Percentiles rank a stretch among this genome's conserved stretches.
phyloP scores from a whole-genome alignment of 306 rosid species.

The Acacia melanoxylon region DNA sequence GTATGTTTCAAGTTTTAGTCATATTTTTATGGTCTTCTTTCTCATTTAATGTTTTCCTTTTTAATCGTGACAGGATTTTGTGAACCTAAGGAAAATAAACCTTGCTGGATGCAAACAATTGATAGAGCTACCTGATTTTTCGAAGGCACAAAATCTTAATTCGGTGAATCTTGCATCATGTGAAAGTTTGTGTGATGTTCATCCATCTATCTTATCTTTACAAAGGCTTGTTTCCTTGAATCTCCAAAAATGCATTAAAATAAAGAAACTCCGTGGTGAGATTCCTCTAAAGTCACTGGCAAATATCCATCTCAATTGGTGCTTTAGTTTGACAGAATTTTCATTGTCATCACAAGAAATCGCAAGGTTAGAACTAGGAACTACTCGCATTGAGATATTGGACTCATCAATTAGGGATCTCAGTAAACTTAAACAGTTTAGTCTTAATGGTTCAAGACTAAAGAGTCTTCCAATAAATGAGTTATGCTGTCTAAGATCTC shows the following conservation, averaged over 20 bases:
- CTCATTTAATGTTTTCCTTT: background rate
- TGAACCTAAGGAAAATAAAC: background rate
- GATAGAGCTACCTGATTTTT: constrained; percentile 23
- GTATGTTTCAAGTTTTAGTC: background rate
- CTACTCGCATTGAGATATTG: constrained; percentile 4
- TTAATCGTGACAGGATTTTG: background rate
- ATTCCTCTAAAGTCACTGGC: background rate
- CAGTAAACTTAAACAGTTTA: background rate
- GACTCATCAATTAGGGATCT: constrained; percentile 15
- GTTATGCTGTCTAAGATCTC: constrained; percentile 7
- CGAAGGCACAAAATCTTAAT: constrained; percentile 11
- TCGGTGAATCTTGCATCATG: background rate
- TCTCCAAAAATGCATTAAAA: background rate
- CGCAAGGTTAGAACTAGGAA: background rate
- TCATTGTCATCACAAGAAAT: background rate
- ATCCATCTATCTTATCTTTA: constrained; percentile 7
- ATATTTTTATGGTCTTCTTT: background rate
- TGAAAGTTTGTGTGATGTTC: background rate
- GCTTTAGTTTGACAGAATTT: constrained; percentile 18
- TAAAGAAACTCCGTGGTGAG: background rate
- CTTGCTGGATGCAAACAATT: background rate
- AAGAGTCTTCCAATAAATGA: constrained; percentile 6
- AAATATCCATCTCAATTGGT: background rate
- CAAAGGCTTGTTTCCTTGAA: background rate
- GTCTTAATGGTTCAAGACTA: background rate